Conservation (phyloP, 2,329 filamentous ascomycete genomes). For the Botrytis hyacinthi region DNA sequence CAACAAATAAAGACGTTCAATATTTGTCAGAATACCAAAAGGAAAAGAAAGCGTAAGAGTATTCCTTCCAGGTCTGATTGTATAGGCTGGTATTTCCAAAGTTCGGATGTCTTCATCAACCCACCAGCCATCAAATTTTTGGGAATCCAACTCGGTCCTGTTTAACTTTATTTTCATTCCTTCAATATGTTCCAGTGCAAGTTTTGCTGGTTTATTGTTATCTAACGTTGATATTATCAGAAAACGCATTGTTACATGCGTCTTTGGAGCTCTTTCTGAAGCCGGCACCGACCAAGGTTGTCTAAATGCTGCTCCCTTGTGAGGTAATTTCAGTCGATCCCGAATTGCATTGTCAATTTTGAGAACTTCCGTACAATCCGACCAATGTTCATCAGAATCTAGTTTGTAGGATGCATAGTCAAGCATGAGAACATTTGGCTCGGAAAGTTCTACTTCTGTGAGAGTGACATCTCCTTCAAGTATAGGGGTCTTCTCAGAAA, state of each 20-base stretch:
- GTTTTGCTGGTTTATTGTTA: conserved; percentile 17
- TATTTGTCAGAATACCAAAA: conserved; percentile 36
- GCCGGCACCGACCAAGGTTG: conserved; percentile 36
- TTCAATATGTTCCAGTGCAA: conserved; percentile 37
- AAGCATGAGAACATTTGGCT: conserved; percentile 38
- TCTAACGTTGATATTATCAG: conserved; percentile 26
- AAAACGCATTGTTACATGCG: conserved; percentile 32
- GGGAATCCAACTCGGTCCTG: conserved; percentile 17
- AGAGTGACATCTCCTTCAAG: conserved; percentile 18
- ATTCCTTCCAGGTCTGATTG: conserved; percentile 32
- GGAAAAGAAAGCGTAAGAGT: conserved; percentile 32
- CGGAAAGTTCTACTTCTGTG: conserved; percentile 30
- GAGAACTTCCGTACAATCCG: conserved; percentile 32
- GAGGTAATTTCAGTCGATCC: conserved; percentile 30
- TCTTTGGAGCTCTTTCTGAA: conserved; percentile 28
- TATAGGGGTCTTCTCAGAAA: not conserved
- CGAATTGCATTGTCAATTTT: conserved; percentile 38
- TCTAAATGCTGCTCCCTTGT: conserved; percentile 33
- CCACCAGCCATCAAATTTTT: conserved; percentile 32
- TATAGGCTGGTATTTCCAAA: conserved; percentile 27
- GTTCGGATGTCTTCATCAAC: conserved; percentile 38
- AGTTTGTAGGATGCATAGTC: conserved; percentile 37
- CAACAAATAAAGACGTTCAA: conserved; percentile 38
- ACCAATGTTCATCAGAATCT: conserved; percentile 28
- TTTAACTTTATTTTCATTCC: conserved; percentile 32